Conservation (phyloP, 352 stramenopile species). For the Elongisporangium anandrum region DNA sequence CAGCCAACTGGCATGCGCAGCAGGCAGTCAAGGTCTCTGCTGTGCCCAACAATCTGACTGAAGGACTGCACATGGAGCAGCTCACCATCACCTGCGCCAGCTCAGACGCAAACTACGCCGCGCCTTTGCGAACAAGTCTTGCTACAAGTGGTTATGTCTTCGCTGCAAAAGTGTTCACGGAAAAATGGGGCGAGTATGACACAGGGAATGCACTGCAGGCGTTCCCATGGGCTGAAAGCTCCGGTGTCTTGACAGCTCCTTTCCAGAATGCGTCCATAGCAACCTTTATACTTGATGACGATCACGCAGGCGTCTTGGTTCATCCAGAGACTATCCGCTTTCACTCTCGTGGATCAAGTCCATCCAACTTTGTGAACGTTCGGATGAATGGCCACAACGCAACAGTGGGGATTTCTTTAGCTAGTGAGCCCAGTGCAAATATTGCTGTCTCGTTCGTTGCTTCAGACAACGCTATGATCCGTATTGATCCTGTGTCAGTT, state of each 20-base stretch:
- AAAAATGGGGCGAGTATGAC: slow-evolving; percentile 40
- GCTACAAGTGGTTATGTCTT: slow-evolving; percentile 29
- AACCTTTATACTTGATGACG: slow-evolving; percentile 49
- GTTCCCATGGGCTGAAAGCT: slow-evolving; percentile 39
- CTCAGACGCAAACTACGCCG: slow-evolving; percentile 32
- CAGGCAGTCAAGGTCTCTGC: slow-evolving; percentile 31
- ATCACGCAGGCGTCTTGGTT: slow-evolving; percentile 33
- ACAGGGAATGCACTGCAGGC: slow-evolving; percentile 46
- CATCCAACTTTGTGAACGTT: slow-evolving; percentile 33
- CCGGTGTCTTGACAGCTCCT: slow-evolving; percentile 51
- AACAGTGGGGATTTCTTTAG: slow-evolving; percentile 26
- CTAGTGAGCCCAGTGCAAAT: slow-evolving; percentile 30
- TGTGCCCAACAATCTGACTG: slow-evolving; percentile 27
- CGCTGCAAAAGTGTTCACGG: slow-evolving; percentile 39
- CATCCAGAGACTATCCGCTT: slow-evolving; percentile 31
- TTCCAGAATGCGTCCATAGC: slow-evolving; percentile 11
- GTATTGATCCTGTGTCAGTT: slow-evolving; percentile 21
- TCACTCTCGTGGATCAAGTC: slow-evolving; percentile 11
- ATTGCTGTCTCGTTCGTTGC: slow-evolving; percentile 32
- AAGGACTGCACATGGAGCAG: slow-evolving; percentile 25
- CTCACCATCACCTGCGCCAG: slow-evolving; percentile 33
- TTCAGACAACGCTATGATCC: slow-evolving; percentile 16
- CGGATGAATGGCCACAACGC: slow-evolving; percentile 38
- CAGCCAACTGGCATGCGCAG: slow-evolving; percentile 25
- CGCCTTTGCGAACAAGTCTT: slow-evolving; percentile 18